phyloP scores from a whole-genome alignment of 345 rosid species.

The Acer saccharum region DNA sequence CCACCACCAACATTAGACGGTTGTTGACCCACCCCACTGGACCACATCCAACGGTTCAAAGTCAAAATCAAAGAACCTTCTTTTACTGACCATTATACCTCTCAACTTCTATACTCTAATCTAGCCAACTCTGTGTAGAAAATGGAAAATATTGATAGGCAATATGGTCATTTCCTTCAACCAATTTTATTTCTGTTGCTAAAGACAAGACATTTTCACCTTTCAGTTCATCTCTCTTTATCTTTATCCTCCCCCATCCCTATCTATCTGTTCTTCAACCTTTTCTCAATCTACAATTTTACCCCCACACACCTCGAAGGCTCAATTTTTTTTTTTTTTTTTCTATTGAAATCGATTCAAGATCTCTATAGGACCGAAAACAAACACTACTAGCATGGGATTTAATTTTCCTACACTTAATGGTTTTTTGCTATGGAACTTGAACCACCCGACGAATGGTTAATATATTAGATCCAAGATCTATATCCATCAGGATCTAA shows the following conservation, averaged over 20 bases:
- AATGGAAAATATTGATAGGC: not conserved
- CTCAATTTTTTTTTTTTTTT: too few relatives aligned
- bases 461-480: too few relatives aligned
- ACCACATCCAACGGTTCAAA: constrained; percentile 21
- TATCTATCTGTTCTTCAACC: not conserved
- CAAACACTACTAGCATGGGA: too few relatives aligned
- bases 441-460: too few relatives aligned
- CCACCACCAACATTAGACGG: constrained; percentile 18
- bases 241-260: constrained; percentile 10
- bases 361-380: too few relatives aligned
- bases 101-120: not conserved
- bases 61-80: not conserved
- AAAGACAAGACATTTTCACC: constrained; percentile 8
- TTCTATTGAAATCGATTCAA: too few relatives aligned
- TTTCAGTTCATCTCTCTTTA: constrained; percentile 12
- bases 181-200: not conserved
- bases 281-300: not conserved
- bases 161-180: not conserved
- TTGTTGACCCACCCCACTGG: constrained; percentile 28
- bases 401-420: too few relatives aligned
- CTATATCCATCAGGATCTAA: too few relatives aligned
- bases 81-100: not conserved
- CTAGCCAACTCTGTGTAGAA: not conserved
- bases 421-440: too few relatives aligned
- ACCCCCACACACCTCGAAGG: not conserved